phyloP scores from a whole-genome alignment of 106 monocot genomes.

The Hemerocallis citrina region DNA sequence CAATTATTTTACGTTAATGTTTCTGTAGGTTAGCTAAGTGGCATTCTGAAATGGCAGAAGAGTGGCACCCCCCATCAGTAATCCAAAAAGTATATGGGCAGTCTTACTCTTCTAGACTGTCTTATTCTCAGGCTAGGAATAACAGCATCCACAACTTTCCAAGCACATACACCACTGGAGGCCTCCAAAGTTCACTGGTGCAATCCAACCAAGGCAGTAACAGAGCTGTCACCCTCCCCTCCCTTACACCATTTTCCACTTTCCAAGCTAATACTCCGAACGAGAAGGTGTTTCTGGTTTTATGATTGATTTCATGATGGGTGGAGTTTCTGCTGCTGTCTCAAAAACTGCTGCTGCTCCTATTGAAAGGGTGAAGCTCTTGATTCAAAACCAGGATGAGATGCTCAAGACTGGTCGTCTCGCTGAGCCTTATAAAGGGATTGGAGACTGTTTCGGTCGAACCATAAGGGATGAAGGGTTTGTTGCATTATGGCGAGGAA shows the following conservation, averaged over 20 bases:
- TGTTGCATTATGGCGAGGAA: conserved; percentile 19
- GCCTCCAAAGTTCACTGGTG: conserved; percentile 7
- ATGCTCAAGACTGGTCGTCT: conserved; percentile 32
- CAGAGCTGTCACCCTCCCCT: not conserved
- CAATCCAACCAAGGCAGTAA: not conserved
- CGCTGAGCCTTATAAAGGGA: conserved; percentile 29
- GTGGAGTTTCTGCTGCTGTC: conserved; percentile 34
- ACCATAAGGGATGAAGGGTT: conserved; percentile 25
- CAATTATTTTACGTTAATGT: not conserved
- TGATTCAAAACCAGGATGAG: conserved; percentile 45
- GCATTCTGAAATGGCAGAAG: conserved; percentile 17
- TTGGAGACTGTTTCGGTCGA: conserved; percentile 26
- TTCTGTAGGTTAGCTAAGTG: conserved; percentile 5
- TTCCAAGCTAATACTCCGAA: conserved; percentile 19
- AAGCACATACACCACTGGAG: not conserved
- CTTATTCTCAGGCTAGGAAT: conserved; percentile 9
- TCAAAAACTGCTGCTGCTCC: conserved; percentile 41
- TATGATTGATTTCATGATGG: conserved; percentile 29
- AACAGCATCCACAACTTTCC: conserved; percentile 2
- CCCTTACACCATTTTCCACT: conserved; percentile 8
- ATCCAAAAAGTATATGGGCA: conserved; percentile 16
- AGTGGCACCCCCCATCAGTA: conserved; percentile 12
- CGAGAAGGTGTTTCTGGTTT: conserved; percentile 19
- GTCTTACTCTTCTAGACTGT: conserved; percentile 6
- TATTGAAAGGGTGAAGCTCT: conserved; percentile 34